Base-by-base conservation (phyloP, 345 rosid species). In the Rubroshorea leprosula region DNA sequence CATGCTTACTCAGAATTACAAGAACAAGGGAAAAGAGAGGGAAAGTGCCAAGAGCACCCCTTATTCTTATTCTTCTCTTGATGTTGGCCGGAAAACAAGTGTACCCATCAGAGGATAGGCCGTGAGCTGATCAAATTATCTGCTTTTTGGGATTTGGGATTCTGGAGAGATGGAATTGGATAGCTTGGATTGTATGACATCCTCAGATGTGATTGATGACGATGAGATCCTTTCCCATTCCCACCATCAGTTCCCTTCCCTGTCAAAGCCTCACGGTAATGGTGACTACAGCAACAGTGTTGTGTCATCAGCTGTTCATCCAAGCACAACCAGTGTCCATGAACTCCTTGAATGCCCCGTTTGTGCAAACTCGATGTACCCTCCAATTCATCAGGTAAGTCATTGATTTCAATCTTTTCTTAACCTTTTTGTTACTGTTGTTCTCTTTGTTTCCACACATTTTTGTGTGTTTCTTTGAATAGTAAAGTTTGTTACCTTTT, bases 321-420 rank as follows among this genome's bases (percentile, higher is more conserved):
- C 85, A 17, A 71, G 80, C 66, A 79, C 96, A 13, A 86, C 89
- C 23, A 80, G 96, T 71, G 98, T 91, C 61, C 98, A 88, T 54
- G 97, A 90, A 77, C 83, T 91, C 69, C 89, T 90, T 45, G 97
- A 90, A 74, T 90, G 97, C 67, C 97, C 97, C 41, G 97, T 87
- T 51, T 90, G 96, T 52, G 87, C 97, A 73, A 90, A 85, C 75
- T 90, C 96, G 24, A 90, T 90, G 97, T 90, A 87, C 73, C 98
- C 98, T 67, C 98, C 98, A 0, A 91, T 91, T 62, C 93, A 91
- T 67, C 98, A 88, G 98, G 97, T 87, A 50, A 52, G 60, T 61
- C 38, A 39, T 23, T 59, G 21, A 4, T 45, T n/a, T 19, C 23
- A 29, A 14, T 66, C 16, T 41, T 1, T 14, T 41, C 9, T 41